phyloP scores from a whole-genome alignment of 306 rosid genomes.

The Vicia sativa region DNA sequence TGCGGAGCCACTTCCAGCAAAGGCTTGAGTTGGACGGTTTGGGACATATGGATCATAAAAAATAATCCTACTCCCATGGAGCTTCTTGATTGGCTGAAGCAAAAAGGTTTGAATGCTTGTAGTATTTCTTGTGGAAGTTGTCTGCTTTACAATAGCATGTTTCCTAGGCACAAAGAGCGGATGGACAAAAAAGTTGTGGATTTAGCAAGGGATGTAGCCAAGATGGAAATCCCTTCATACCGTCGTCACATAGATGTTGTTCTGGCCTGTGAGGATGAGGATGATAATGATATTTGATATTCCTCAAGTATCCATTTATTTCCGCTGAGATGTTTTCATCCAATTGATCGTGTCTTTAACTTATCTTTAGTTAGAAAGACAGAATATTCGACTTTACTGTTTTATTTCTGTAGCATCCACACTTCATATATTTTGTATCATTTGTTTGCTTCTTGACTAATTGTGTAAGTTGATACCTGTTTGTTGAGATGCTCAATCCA shows the following conservation, averaged over 20 bases:
- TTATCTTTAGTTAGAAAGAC: slow-evolving; percentile 43
- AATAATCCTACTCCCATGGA: slow-evolving; percentile 87
- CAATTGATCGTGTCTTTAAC: slow-evolving; percentile 34
- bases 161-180: slow-evolving; percentile 82
- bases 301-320: slow-evolving; percentile 85
- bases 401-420: slow-evolving; percentile 19
- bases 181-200: slow-evolving; percentile 87
- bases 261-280: slow-evolving; percentile 95
- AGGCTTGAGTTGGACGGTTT: slow-evolving; percentile 94
- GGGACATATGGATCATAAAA: slow-evolving; percentile 92
- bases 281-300: slow-evolving; percentile 88
- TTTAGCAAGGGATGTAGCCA: slow-evolving; percentile 87
- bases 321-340: slow-evolving; percentile 59
- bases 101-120: slow-evolving; percentile 77
- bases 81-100: slow-evolving; percentile 82
- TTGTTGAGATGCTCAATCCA: slow-evolving; percentile 16
- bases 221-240: slow-evolving; percentile 72
- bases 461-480: neutral
- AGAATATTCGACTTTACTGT: slow-evolving; percentile 29
- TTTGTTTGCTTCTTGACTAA: neutral
- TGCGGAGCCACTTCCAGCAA: slow-evolving; percentile 95
- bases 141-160: slow-evolving; percentile 88
- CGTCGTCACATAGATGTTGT: slow-evolving; percentile 85
- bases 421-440: slow-evolving; percentile 31
- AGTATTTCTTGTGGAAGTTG: slow-evolving; percentile 95